Base-by-base conservation (phyloP, 768 basidiomycete species). In the Roridomyces roridus region DNA sequence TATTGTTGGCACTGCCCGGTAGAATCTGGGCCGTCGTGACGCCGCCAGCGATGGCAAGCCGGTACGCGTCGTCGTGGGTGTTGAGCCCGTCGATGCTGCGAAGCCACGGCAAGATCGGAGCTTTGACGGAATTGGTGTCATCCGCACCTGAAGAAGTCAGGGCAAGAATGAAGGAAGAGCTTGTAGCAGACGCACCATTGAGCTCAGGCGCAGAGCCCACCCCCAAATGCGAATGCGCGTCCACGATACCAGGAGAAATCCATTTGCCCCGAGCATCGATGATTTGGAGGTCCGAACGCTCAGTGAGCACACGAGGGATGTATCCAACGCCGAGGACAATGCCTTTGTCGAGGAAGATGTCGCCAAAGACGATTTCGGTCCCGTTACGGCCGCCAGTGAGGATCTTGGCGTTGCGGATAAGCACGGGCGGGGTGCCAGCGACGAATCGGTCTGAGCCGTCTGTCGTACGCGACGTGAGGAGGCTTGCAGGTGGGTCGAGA, bases 41-140 rank as follows among this genome's bases (percentile, higher is more conserved):
- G 1, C 82, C 91, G 3, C 91, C 91, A 0, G 89, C 70, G 11
- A 88, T 78, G 4, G 83, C 73, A 3, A 85, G 74, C 23, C 76
- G 70, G 65, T 85, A 89, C 1, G 83, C 75, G 0, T 75, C 75
- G 67, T 92, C 91, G 54, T 89, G 89, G 0, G 88, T 91, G 68
- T 92, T 91, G 54, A 92, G 66, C 0, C 81, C 89, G 58, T 93
- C 89, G 23, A 92, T 70, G n/a, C 83, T 84, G 18, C 90, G 78
- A 5, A 92, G 71, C 84, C 85, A 88, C 2, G 88, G 86, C 25
- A 79, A 69, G 15, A 84, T 77, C 5, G 80, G 72, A 0, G 76
- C 80, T 6, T 84, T 77, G 6, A 52, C 17, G 0, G 88, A 89
- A 67, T 89, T 87, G n/a, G 65, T 72, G 55, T 92, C 90, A 0